Base-by-base conservation (phyloP, 2,329 filamentous ascomycete species). In the Fusarium udum region DNA sequence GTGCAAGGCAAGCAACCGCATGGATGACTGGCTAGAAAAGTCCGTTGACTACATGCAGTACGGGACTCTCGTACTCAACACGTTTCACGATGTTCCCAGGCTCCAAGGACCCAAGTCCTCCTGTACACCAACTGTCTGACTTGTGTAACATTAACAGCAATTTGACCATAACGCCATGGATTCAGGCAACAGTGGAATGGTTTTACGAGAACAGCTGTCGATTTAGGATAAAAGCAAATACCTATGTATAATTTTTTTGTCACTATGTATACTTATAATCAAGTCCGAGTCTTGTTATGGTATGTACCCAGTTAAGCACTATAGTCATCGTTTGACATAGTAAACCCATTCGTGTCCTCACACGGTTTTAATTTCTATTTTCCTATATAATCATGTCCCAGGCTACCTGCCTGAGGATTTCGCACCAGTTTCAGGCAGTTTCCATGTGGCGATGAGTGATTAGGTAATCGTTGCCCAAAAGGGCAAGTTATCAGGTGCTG, bases 1-100 rank as follows among this genome's bases (percentile, higher is more conserved):
- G 95, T 28, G 93, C 92, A 26, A 92, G 92, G 79, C 90, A 95
- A 79, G 93, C 97, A 42, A 89, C 94, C 10, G 90, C 95, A 60
- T 98, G 95, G 96, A 92, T 98, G 90, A 92, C 89, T 53, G 92
- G 93, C 67, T 97, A 71, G 77, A 68, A 26, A 52, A 15, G 10
- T 22, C 15, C 20, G 8, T 42, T 53, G 39, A 20, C 6, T 34
- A 13, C 39, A 42, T 31, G 34, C 13, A 49, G 37, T 31, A 22
- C 28, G 22, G 31, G 15, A 16, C n/a, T 43, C 43, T 32, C 36
- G 6, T 18, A 26, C 32, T 32, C 14, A 31, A 31, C 8, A 37
- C 39, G 40, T 32, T 53, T 31, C 24, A n/a, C n/a, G 43, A 43
- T 32, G 57, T 43, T 49, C 53, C 22, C 37, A 39, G 42, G n/a